Evolutionary conservation across 2,329 filamentous ascomycete species (phyloP).

Genomic region (Aspergillus cejpii): DNA sequence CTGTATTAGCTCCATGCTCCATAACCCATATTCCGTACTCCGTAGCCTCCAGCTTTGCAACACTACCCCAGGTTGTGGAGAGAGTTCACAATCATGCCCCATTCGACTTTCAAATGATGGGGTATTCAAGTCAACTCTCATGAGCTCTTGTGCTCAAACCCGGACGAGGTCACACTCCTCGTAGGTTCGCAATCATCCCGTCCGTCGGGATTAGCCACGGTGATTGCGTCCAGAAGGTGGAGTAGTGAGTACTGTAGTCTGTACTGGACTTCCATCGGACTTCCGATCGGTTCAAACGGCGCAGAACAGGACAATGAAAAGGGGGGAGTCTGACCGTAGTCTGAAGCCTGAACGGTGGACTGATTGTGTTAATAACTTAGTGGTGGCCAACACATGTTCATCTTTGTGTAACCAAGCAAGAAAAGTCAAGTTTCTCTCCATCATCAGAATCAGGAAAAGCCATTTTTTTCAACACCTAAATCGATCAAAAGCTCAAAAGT

Average conservation of each 20-base stretch:
- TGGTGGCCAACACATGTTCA: too few relatives aligned
- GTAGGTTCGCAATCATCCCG: too few relatives aligned
- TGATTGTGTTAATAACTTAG: too few relatives aligned
- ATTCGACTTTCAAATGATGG: not conserved
- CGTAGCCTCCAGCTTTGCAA: constrained; percentile 1
- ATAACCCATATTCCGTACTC: not conserved
- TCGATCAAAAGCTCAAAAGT: not conserved
- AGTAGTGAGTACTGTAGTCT: too few relatives aligned
- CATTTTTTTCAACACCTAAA: not conserved
- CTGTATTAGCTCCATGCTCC: constrained; percentile 1
- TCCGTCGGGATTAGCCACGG: too few relatives aligned
- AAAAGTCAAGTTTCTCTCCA: too few relatives aligned
- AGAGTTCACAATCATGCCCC: not conserved
- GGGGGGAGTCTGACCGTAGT: not conserved
- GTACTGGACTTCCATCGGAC: constrained; percentile 8
- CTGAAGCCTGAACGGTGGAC: not conserved
- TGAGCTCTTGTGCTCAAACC: too few relatives aligned
- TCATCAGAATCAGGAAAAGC: too few relatives aligned
- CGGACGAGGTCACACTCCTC: not conserved
- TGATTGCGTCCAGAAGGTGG: not conserved
- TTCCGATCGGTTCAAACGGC: constrained; percentile 7
- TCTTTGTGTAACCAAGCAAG: too few relatives aligned
- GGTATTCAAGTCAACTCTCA: too few relatives aligned
- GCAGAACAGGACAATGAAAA: not conserved
- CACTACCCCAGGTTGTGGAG: constrained; percentile 12